A percentile compares a stretch with the other conserved stretches of the same genome.
Evolutionary conservation across 768 basidiomycete species (phyloP).

Genomic region (Macrolepiota dolichaula): DNA sequence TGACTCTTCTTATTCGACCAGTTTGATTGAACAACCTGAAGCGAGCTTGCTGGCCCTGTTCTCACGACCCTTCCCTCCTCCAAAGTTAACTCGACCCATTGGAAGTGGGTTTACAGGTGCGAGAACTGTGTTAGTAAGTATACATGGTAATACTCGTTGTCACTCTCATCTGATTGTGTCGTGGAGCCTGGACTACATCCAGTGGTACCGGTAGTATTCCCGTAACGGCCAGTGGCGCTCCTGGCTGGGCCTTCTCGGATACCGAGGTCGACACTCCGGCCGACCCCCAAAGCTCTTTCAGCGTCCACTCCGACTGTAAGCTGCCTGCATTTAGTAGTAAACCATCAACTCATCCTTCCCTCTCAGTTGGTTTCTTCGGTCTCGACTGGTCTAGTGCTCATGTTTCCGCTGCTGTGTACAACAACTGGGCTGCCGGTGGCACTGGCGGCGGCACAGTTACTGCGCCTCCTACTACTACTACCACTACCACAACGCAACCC

Average conservation of each 20-base stretch:
- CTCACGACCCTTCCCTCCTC: constrained; percentile 46
- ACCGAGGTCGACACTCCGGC: constrained; percentile 45
- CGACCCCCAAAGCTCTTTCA: constrained; percentile 48
- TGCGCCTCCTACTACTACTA: constrained; percentile 29
- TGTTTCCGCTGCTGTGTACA: constrained; percentile 42
- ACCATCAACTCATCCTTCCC: not conserved
- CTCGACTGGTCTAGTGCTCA: constrained; percentile 42
- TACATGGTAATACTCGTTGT: not conserved
- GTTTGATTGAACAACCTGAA: not conserved
- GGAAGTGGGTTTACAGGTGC: constrained; percentile 69
- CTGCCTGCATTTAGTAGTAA: not conserved
- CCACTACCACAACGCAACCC: constrained; percentile 26
- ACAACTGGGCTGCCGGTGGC: constrained; percentile 46
- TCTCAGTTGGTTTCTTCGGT: constrained; percentile 57
- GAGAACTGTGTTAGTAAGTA: constrained; percentile 59
- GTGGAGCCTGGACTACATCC: constrained; percentile 35
- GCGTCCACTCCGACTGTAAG: constrained; percentile 59
- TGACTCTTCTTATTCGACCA: not conserved
- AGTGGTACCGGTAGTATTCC: constrained; percentile 35
- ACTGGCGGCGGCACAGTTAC: constrained; percentile 35
- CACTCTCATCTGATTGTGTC: not conserved
- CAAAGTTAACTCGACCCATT: constrained; percentile 55
- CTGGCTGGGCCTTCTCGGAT: constrained; percentile 49
- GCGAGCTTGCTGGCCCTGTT: constrained; percentile 33
- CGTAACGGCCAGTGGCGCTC: constrained; percentile 29